phyloP scores from a whole-genome alignment of 2,329 filamentous ascomycete genomes.

The Neofusicoccum parvum region DNA sequence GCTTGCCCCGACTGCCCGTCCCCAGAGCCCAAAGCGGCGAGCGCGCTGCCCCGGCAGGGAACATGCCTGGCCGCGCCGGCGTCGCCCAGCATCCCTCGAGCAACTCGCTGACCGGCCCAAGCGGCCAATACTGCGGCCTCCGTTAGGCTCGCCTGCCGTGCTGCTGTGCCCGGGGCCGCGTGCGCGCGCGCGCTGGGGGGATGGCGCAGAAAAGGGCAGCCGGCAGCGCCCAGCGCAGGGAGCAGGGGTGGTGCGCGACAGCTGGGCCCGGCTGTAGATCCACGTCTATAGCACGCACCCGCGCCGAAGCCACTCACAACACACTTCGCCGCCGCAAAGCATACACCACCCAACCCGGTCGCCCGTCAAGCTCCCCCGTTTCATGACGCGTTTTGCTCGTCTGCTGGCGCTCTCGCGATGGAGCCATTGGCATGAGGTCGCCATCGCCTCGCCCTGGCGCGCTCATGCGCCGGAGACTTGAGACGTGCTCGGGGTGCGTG shows the following conservation, averaged over 20 bases:
- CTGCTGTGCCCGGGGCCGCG: neutral
- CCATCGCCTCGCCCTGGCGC: neutral
- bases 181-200: too few relatives aligned
- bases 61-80: neutral
- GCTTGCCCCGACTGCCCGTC: neutral
- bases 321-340: neutral
- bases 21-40: neutral
- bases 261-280: neutral
- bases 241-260: neutral
- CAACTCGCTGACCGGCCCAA: neutral
- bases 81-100: neutral
- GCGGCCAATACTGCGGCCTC: neutral
- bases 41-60: neutral
- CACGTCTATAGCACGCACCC: slow-evolving; percentile 9
- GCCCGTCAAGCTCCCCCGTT: neutral
- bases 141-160: neutral
- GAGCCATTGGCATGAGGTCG: neutral
- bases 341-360: neutral
- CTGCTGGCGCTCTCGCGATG: neutral
- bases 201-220: neutral
- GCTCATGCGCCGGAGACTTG: neutral
- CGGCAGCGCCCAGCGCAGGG: neutral
- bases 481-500: too few relatives aligned
- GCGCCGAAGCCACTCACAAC: neutral
- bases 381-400: neutral